Evolutionary conservation across 2,329 filamentous ascomycete genomes (phyloP), one percentile per base, ranked within the genome.

Genomic region (Trichophyton simii): DNA sequence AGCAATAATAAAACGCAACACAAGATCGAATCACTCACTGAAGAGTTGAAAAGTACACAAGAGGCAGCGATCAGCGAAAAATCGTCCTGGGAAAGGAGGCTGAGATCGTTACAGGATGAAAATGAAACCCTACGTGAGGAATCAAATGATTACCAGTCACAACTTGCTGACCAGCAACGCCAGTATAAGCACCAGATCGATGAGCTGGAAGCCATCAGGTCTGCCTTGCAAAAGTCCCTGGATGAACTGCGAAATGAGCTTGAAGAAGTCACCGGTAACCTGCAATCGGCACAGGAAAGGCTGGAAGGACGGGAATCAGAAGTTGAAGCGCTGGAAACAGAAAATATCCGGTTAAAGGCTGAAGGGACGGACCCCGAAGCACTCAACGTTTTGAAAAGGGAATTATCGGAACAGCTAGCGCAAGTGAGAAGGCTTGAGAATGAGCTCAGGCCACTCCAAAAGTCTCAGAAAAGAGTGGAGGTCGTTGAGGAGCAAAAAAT

Each of bases 401-500:
- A 99, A 74, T 80, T 99, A 3, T 87, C 88, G 0, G 91, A 96
- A 65, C 94, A 97, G 70, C 88, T 99, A 0, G 81, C 84, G n/a
- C 91, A 97, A 69, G 95, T 96, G 65, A 86, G 89, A 63, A 86
- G 83, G 34, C 79, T 99, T 2, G 94, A 99, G 72, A 81, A 83
- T 0, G 92, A 99, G 71, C 76, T 99, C 41, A 89, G 88, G 67
- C 87, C 91, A 66, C 80, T 95, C 42, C 86, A 91, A 13, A 88
- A 91, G 66, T 77, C 87, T 2, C 86, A 91, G 72, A 92, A 89
- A 74, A 89, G 88, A n/a, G 86, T 96, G 1, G 89, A 96, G 69
- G 83, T 99, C 1, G 88, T 97, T 0, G 91, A 99, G 71, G 94
- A 99, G 72, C 91, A 99, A 77, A 97, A 97, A 78, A 82, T 89